These are phyloP conservation scores for Penicillium concentricum DNA, from an alignment of 2,329 filamentous ascomycete genomes.

Conservation along the genomic window DNA sequence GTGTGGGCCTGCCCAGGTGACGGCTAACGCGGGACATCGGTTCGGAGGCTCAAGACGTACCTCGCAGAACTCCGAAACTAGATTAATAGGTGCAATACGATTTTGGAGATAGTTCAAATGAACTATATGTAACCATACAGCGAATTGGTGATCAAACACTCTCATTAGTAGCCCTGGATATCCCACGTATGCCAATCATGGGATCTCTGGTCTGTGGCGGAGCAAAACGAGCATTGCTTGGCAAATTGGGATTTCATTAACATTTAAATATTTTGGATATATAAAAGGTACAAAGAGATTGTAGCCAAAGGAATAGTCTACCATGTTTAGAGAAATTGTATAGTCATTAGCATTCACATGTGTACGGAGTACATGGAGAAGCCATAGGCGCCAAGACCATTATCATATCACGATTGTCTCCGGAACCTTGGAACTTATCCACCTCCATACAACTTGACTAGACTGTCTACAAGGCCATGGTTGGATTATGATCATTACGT, in stretches of 20 bases:
- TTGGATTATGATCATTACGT: not conserved
- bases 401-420: constrained; percentile 7
- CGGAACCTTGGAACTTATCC: not conserved
- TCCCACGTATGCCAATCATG: not conserved
- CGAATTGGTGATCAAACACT: not conserved
- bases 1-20: constrained; percentile 21
- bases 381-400: constrained; percentile 2
- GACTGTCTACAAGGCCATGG: not conserved
- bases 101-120: not conserved
- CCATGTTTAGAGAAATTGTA: not conserved
- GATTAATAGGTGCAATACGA: not conserved
- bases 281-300: not conserved
- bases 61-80: not conserved
- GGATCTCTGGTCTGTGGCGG: not conserved
- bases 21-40: constrained; percentile 20
- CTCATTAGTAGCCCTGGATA: not conserved
- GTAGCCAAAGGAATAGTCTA: not conserved
- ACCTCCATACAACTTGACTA: not conserved
- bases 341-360: not conserved
- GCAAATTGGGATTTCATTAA: not conserved
- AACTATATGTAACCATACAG: not conserved
- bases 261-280: not conserved
- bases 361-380: not conserved
- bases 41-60: constrained; percentile 9
- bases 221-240: not conserved